These are phyloP conservation scores for Globisporangium paroecandrum DNA, from an alignment of 352 stramenopile genomes.

Conservation along the genomic window DNA sequence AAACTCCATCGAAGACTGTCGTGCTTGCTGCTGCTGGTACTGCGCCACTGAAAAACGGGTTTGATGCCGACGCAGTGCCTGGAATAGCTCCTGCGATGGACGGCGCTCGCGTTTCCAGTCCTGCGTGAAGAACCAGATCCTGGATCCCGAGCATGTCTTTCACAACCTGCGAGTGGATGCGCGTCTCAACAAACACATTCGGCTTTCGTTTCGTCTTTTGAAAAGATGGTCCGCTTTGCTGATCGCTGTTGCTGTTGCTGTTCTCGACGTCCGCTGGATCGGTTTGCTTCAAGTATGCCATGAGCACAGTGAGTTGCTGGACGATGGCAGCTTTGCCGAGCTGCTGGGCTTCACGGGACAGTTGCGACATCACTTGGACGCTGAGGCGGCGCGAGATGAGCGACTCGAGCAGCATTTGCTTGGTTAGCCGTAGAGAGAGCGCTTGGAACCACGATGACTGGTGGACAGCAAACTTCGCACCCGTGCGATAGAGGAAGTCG, in stretches of 20 bases:
- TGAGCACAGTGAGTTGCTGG: slow-evolving; percentile 31
- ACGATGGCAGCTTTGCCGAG: slow-evolving; percentile 23
- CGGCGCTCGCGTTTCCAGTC: slow-evolving; percentile 15
- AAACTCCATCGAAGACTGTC: slow-evolving; percentile 14
- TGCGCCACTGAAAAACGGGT: slow-evolving; percentile 1
- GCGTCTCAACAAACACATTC: slow-evolving; percentile 23
- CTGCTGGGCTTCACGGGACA: slow-evolving; percentile 34
- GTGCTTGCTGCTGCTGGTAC: neutral
- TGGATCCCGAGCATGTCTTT: slow-evolving; percentile 39
- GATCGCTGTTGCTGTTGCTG: neutral
- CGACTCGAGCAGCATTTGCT: slow-evolving; percentile 56
- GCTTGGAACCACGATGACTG: slow-evolving; percentile 30
- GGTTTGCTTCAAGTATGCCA: slow-evolving; percentile 31
- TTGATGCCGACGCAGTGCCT: neutral
- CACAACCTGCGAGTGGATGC: slow-evolving; percentile 28
- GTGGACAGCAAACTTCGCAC: slow-evolving; percentile 31
- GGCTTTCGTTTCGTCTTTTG: slow-evolving; percentile 1
- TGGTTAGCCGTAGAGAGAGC: slow-evolving; percentile 45
- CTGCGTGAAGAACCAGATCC: slow-evolving; percentile 23
- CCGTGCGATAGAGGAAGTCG: slow-evolving; percentile 43
- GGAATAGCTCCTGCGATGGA: neutral
- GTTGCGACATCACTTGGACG: slow-evolving; percentile 33
- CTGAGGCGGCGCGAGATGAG: slow-evolving; percentile 42
- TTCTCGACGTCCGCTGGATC: neutral
- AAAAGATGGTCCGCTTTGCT: neutral